These are phyloP conservation scores for Neurospora sp. DNA, from an alignment of 495 filamentous ascomycete species.

Conservation along the genomic window DNA sequence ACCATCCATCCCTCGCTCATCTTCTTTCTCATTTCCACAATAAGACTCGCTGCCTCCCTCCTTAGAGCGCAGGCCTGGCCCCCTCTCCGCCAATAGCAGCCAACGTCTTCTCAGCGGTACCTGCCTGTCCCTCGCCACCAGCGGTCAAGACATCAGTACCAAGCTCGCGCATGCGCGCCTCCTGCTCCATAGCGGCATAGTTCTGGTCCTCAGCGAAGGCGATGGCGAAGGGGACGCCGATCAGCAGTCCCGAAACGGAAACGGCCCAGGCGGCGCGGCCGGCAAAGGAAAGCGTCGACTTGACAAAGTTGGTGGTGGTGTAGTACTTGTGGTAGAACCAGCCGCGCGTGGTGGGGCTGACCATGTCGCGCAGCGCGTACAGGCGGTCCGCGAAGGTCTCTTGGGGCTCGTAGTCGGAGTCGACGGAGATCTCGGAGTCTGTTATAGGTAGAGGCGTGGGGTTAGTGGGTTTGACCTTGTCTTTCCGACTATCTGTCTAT, in stretches of 20 bases:
- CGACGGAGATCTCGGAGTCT: conserved; percentile 59
- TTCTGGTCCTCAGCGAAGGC: conserved; percentile 93
- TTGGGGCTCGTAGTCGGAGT: conserved; percentile 43
- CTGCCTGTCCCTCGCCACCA: conserved; percentile 11
- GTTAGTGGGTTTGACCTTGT: not conserved
- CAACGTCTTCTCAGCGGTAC: conserved; percentile 25
- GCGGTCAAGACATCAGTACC: conserved; percentile 40
- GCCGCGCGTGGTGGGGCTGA: conserved; percentile 74
- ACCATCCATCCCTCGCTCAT: not conserved
- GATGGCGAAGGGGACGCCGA: conserved; percentile 88
- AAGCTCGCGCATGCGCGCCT: conserved; percentile 84
- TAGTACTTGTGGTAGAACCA: conserved; percentile 50
- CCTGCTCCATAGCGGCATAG: conserved; percentile 90
- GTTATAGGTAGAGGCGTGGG: conserved; percentile 8
- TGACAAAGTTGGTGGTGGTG: conserved; percentile 43
- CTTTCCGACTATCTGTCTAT: not conserved
- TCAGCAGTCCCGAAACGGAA: conserved; percentile 72
- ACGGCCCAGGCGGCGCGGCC: conserved; percentile 85
- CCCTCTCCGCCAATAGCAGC: conserved; percentile 23
- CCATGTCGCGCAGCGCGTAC: conserved; percentile 79
- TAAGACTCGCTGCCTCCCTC: not conserved
- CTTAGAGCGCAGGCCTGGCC: conserved; percentile 24
- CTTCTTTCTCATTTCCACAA: not conserved
- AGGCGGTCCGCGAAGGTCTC: conserved; percentile 72
- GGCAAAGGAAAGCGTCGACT: conserved; percentile 52